phyloP scores from a whole-genome alignment of 1,139 yeast species.

The Kluyveromyces sp. region DNA sequence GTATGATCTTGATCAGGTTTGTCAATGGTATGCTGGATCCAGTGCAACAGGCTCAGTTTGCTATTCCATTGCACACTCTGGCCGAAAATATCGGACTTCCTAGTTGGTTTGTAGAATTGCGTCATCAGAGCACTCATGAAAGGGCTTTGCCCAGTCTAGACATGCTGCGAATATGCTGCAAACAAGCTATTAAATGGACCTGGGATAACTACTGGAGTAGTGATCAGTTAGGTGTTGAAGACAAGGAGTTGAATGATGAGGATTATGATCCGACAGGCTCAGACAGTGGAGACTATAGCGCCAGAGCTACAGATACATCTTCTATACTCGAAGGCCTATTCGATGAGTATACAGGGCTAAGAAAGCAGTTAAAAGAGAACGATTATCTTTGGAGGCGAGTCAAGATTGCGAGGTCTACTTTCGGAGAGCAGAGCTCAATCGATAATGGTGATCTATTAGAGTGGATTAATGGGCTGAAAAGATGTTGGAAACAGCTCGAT shows the following conservation, averaged over 20 bases:
- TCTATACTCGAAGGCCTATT: background rate
- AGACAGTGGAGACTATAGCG: background rate
- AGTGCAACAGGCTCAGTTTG: constrained; percentile 68
- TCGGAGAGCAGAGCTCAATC: constrained; percentile 12
- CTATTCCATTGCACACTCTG: constrained; percentile 68
- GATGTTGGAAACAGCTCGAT: constrained; percentile 18
- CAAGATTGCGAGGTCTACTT: constrained; percentile 7
- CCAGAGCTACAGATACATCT: background rate
- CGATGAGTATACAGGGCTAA: background rate
- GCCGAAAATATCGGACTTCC: constrained; percentile 72
- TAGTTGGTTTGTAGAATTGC: constrained; percentile 74
- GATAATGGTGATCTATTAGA: constrained; percentile 13
- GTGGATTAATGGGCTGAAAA: constrained; percentile 16
- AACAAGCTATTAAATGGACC: constrained; percentile 69
- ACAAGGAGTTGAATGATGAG: constrained; percentile 28
- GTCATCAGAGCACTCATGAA: constrained; percentile 93
- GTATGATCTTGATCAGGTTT: constrained; percentile 77
- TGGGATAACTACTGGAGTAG: constrained; percentile 66
- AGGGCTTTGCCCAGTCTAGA: constrained; percentile 58
- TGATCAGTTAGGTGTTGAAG: constrained; percentile 23
- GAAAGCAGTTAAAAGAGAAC: constrained; percentile 6
- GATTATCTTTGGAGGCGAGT: constrained; percentile 9
- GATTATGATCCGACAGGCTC: constrained; percentile 18
- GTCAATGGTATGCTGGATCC: constrained; percentile 92
- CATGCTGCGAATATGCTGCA: constrained; percentile 52